These are phyloP conservation scores for Diaporthe helianthi DNA, from an alignment of 2,329 filamentous ascomycete species.

Conservation along the genomic window DNA sequence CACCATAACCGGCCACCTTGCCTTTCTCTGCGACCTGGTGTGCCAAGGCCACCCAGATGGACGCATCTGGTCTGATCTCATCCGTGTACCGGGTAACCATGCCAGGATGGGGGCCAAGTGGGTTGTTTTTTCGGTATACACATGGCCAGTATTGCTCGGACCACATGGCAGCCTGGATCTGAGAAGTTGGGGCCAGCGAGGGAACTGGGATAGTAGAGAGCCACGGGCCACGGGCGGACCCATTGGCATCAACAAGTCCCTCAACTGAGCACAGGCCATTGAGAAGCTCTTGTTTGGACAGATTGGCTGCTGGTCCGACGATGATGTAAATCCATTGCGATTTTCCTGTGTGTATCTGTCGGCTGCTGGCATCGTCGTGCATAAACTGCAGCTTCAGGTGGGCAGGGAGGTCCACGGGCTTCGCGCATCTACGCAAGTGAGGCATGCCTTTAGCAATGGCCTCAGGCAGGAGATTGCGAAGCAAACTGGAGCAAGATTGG, in stretches of 20 bases:
- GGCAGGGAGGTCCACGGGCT: slow-evolving; percentile 70
- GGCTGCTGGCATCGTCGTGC: slow-evolving; percentile 61
- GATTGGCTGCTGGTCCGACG: slow-evolving; percentile 56
- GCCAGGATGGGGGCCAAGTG: slow-evolving; percentile 82
- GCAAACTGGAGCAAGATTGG: slow-evolving; percentile 50
- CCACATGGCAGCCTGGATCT: slow-evolving; percentile 77
- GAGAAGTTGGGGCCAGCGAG: slow-evolving; percentile 75
- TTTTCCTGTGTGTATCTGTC: slow-evolving; percentile 65
- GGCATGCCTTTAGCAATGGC: slow-evolving; percentile 69
- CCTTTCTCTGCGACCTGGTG: slow-evolving; percentile 67
- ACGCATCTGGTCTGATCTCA: slow-evolving; percentile 69
- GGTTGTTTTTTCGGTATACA: slow-evolving; percentile 86
- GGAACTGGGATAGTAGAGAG: slow-evolving; percentile 73
- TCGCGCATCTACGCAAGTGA: slow-evolving; percentile 79
- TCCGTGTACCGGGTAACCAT: slow-evolving; percentile 74
- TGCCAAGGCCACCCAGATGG: slow-evolving; percentile 73
- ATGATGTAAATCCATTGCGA: slow-evolving; percentile 67
- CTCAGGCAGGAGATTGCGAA: slow-evolving; percentile 63
- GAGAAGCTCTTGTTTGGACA: slow-evolving; percentile 62
- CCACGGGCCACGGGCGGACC: slow-evolving; percentile 51
- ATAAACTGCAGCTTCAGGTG: slow-evolving; percentile 69
- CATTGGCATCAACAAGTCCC: slow-evolving; percentile 51
- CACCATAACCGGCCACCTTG: slow-evolving; percentile 65
- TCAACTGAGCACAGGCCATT: slow-evolving; percentile 56
- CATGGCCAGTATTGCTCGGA: slow-evolving; percentile 82